Evolutionary conservation across 1,139 yeast genomes (phyloP), one percentile per base, ranked within the genome.

Genomic region (Pneumocystis oryctolagi): DNA sequence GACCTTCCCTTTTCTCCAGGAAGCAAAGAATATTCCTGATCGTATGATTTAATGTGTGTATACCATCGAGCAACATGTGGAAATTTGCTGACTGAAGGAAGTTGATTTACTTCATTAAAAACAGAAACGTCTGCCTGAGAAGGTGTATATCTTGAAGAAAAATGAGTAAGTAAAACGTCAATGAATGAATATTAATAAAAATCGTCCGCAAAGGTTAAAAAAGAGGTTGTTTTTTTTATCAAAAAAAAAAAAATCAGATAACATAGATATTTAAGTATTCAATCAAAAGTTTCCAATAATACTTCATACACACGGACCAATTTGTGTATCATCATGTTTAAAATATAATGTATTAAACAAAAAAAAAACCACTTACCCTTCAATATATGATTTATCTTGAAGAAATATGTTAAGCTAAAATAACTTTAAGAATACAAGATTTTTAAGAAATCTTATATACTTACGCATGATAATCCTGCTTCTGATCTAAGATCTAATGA

Each of bases 61-160:
- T 86, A 89, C 97, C 97, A 92, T 84, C 97, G 89, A 76, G 96
- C 79, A 75, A 89, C 89, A 78, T 87, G 85, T 78, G 97, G 96
- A 87, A 79, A 90, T 79, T 88, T 82, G 74, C 81, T 78, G 60
- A 75, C 74, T 62, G 74, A 76, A 65, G 78, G 77, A 63, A 71
- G 73, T 65, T 73, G 62, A 80, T 88, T 96, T 84, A 92, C 90
- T 78, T 96, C 92, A 83, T 88, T 84, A 94, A 84, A 77, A 66
- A 83, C 90, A 71, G 89, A 78, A 70, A 88, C 98, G 76, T 92
- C 97, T 76, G 96, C 97, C 81, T 89, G 96, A 72, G 97, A 80
- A 71, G 96, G 90, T 71, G 87, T 75, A 70, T 89, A 77, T 77
- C 95, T 87, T 70, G 9, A 39, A 55, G 59, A 40, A 35, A 47